Evolutionary conservation across 768 basidiomycete genomes (phyloP), one percentile per base, ranked within the genome.

Genomic region (Panus rudis): DNA sequence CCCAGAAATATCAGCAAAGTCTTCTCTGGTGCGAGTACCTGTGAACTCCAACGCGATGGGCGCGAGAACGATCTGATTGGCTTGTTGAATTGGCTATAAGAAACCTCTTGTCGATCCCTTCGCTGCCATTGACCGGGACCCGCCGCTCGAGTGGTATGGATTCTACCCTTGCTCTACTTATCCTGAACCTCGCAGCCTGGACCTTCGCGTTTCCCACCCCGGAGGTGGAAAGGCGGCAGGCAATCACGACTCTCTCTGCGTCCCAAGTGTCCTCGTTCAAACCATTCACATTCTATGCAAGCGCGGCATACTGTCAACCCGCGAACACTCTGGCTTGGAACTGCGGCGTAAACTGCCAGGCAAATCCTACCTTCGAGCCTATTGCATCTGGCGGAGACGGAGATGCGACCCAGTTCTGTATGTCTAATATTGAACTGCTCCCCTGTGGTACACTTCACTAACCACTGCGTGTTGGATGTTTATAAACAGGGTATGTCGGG

Each of bases 401-500:
- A 6, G 41, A 46, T 27, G 37, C 24, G 0, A 52, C 59, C 1
- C 76, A 72, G 43, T 51, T 48, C 35, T 45, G 44, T 52, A 23
- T 26, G 47, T 49, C 24, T 21, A 17, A 30, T 30, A 30, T 30
- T 10, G 10, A 30, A 30, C 28, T 30, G 12, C 20, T 10, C 10
- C n/a, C 10, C 10, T 30, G 28, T 10, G 10, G 10, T 30, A n/a
- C 28, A 30, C 28, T 10, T 10, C n/a, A 30, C 10, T 30, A 30
- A 10, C n/a, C 10, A 30, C 28, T 10, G 28, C 28, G 28, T 30
- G 10, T n/a, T n/a, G 10, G 10, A n/a, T 19, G 25, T 16, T 14
- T 16, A 5, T 28, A n/a, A 12, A n/a, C 27, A 76, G 75, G 74
- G 75, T 76, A 61, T 41, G 76, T 78, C 22, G 75, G 75, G n/a